Evolutionary conservation across 2,329 filamentous ascomycete species (phyloP).

Genomic region (Aureobasidium pullulans): DNA sequence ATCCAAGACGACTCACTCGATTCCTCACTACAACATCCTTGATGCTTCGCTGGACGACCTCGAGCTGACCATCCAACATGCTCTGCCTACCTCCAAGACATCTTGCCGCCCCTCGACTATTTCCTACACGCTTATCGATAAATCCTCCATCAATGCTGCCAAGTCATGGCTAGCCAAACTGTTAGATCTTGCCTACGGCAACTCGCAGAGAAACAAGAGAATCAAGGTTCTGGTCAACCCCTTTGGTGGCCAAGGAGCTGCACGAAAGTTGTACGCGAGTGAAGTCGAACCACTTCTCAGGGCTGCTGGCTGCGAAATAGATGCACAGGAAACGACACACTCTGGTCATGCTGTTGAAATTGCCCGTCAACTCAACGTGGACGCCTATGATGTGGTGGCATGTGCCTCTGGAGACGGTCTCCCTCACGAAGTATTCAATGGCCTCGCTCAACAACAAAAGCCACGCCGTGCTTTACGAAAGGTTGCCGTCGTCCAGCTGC

Average conservation of each 20-base stretch:
- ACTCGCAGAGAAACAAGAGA: conserved; percentile 61
- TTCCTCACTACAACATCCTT: conserved; percentile 77
- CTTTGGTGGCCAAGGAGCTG: conserved; percentile 74
- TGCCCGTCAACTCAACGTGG: conserved; percentile 65
- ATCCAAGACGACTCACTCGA: conserved; percentile 46
- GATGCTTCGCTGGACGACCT: conserved; percentile 62
- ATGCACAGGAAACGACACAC: conserved; percentile 64
- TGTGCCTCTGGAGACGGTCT: conserved; percentile 90
- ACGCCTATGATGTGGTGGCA: conserved; percentile 75
- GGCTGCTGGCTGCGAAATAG: conserved; percentile 69
- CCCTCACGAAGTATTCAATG: conserved; percentile 91
- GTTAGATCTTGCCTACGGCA: conserved; percentile 62
- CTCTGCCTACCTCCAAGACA: conserved; percentile 44
- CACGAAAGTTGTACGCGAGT: conserved; percentile 63
- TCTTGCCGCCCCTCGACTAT: conserved; percentile 55
- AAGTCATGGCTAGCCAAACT: conserved; percentile 58
- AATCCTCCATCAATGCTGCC: conserved; percentile 42
- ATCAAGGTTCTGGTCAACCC: conserved; percentile 90
- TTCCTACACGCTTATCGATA: conserved; percentile 50
- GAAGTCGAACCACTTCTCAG: conserved; percentile 76
- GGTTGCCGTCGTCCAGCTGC: conserved; percentile 77
- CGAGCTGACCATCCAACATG: conserved; percentile 65
- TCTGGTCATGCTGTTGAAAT: conserved; percentile 74
- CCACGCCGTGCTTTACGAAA: conserved; percentile 66
- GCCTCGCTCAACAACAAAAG: conserved; percentile 68